Conservation (phyloP, 768 basidiomycete species). For the Leucocoprinus sp. region DNA sequence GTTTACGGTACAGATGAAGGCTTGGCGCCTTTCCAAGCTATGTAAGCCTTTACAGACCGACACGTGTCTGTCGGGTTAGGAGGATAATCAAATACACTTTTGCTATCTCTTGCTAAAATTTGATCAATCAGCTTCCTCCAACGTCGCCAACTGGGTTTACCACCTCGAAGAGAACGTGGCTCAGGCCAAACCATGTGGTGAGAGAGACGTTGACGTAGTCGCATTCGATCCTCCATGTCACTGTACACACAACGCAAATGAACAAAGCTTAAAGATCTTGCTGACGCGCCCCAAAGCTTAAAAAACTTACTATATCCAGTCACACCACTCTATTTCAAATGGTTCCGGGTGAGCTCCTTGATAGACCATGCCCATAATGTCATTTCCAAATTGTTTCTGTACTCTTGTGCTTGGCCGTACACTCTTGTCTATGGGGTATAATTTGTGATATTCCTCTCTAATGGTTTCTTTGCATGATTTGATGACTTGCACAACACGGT, state of each 20-base stretch:
- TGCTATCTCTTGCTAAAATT: slow-evolving; percentile 1
- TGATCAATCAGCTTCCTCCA: slow-evolving; percentile 10
- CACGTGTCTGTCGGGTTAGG: slow-evolving; percentile 25
- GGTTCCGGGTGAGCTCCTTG: slow-evolving; percentile 14
- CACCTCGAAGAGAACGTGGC: slow-evolving; percentile 22
- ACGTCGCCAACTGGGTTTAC: slow-evolving; percentile 8
- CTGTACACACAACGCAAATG: slow-evolving; percentile 28
- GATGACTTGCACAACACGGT: slow-evolving; percentile 47
- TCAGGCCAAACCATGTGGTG: slow-evolving; percentile 45
- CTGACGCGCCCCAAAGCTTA: not conserved
- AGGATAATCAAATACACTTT: slow-evolving; percentile 25
- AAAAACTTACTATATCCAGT: slow-evolving; percentile 58
- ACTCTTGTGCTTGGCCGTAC: not conserved
- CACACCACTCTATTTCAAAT: slow-evolving; percentile 59
- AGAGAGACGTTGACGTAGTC: slow-evolving; percentile 43
- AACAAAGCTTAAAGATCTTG: too few relatives aligned
- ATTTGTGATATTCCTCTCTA: slow-evolving; percentile 50
- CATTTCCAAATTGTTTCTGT: not conserved
- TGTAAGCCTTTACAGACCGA: slow-evolving; percentile 47
- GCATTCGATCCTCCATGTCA: slow-evolving; percentile 70
- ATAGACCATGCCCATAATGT: not conserved
- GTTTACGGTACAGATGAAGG: slow-evolving; percentile 1
- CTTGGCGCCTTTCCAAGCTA: slow-evolving; percentile 34
- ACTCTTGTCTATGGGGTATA: slow-evolving; percentile 31
- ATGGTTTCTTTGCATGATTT: slow-evolving; percentile 63